A percentile compares a stretch with the other conserved stretches of the same genome.
phyloP scores from a whole-genome alignment of 164 flowering plant genomes.

The Malania oleifera region DNA sequence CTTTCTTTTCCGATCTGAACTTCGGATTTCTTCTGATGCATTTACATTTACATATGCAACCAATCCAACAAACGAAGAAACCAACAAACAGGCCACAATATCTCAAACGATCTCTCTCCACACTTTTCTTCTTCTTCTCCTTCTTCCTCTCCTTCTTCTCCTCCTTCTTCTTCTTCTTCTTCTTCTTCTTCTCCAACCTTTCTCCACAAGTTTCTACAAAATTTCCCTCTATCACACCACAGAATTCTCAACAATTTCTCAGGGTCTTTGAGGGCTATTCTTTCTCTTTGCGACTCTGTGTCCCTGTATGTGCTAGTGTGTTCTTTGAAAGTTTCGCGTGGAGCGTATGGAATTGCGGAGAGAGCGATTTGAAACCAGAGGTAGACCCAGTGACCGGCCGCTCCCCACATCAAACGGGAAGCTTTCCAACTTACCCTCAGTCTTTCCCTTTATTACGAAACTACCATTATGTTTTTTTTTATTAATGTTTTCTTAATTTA shows the following conservation, averaged over 20 bases:
- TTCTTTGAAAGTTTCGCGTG: constrained; percentile 8
- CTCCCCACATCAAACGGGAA: not conserved
- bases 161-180: not conserved
- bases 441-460: not conserved
- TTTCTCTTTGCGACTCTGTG: no score
- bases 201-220: not conserved
- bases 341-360: constrained; percentile 12
- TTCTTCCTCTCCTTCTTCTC: not conserved
- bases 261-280: no score
- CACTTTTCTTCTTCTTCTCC: not conserved
- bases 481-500: no score
- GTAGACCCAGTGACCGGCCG: no score
- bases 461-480: not conserved
- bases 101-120: not conserved
- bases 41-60: constrained; percentile 20
- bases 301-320: no score
- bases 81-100: not conserved
- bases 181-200: not conserved
- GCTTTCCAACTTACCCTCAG: not conserved
- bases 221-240: not conserved
- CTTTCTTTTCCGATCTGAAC: constrained; percentile 71
- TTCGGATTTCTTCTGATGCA: constrained; percentile 72
- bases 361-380: not conserved
- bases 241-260: no score
- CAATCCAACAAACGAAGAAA: not conserved